These are phyloP conservation scores for Juglanconis sp. DNA, from an alignment of 2,329 filamentous ascomycete species.

Conservation along the genomic window DNA sequence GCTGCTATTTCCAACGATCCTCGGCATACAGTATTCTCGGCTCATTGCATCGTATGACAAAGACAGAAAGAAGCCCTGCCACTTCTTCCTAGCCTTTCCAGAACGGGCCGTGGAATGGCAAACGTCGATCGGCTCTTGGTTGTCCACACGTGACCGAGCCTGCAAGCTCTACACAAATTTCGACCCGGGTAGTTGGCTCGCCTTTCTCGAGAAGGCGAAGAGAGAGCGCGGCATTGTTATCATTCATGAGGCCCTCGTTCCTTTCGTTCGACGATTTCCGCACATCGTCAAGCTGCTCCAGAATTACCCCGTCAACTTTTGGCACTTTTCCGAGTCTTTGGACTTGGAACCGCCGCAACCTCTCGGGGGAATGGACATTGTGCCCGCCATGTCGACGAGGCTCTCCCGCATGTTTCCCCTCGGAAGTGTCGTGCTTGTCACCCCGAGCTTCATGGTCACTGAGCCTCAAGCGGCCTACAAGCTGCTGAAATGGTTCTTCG, in stretches of 20 bases:
- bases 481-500: constrained; percentile 40
- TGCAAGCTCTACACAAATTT: constrained; percentile 42
- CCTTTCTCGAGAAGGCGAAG: constrained; percentile 34
- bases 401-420: constrained; percentile 39
- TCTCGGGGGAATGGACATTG: constrained; percentile 20
- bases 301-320: constrained; percentile 31
- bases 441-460: constrained; percentile 47
- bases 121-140: constrained; percentile 42
- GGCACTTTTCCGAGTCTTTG: constrained; percentile 38
- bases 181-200: constrained; percentile 43
- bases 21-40: constrained; percentile 5
- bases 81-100: constrained; percentile 51
- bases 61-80: constrained; percentile 20
- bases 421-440: constrained; percentile 44
- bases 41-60: constrained; percentile 8
- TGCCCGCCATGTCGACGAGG: not conserved
- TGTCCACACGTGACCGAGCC: constrained; percentile 35
- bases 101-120: constrained; percentile 30
- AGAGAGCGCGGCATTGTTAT: constrained; percentile 33
- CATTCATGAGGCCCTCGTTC: constrained; percentile 41
- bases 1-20: not conserved
- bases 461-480: constrained; percentile 37
- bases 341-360: constrained; percentile 28
- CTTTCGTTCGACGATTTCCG: constrained; percentile 38
- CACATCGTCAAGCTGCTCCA: constrained; percentile 32